Evolutionary conservation across 2,329 filamentous ascomycete genomes (phyloP).

Genomic region (Graphilbum fragrans): DNA sequence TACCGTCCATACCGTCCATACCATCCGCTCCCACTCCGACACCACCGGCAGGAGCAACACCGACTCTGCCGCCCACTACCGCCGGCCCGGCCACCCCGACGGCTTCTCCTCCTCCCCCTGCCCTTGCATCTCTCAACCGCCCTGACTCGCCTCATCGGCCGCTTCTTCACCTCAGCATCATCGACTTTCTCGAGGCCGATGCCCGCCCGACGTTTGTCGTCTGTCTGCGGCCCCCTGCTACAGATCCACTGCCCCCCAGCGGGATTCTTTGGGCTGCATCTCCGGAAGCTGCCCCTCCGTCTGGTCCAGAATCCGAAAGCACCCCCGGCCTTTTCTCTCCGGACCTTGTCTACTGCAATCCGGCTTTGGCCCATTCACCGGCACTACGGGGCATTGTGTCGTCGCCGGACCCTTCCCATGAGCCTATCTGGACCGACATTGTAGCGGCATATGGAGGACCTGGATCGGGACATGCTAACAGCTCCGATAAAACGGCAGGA

Average conservation of each 20-base stretch:
- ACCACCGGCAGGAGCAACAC: too few species aligned
- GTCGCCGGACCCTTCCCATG: slow-evolving; percentile 5
- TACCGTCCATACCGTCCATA: too few species aligned
- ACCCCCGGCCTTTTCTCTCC: not conserved
- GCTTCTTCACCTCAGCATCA: slow-evolving; percentile 14
- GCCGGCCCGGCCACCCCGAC: too few species aligned
- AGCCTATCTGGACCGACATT: slow-evolving; percentile 15
- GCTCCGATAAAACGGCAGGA: too few species aligned
- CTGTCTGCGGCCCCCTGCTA: not conserved
- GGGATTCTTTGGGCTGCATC: too few species aligned
- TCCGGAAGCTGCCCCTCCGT: too few species aligned
- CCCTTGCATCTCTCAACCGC: not conserved
- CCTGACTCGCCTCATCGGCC: not conserved
- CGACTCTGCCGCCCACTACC: too few species aligned
- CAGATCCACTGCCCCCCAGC: too few species aligned
- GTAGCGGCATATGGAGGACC: not conserved
- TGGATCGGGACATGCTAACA: too few species aligned
- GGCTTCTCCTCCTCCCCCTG: not conserved
- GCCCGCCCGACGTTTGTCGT: slow-evolving; percentile 23
- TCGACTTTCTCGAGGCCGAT: slow-evolving; percentile 26
- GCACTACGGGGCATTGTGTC: slow-evolving; percentile 9
- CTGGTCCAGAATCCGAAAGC: not conserved
- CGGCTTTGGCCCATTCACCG: slow-evolving; percentile 13
- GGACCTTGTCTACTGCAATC: slow-evolving; percentile 15
- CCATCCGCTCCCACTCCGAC: too few species aligned